These are phyloP conservation scores for Castanea mollissima DNA, from an alignment of 306 rosid species.

Conservation along the genomic window DNA sequence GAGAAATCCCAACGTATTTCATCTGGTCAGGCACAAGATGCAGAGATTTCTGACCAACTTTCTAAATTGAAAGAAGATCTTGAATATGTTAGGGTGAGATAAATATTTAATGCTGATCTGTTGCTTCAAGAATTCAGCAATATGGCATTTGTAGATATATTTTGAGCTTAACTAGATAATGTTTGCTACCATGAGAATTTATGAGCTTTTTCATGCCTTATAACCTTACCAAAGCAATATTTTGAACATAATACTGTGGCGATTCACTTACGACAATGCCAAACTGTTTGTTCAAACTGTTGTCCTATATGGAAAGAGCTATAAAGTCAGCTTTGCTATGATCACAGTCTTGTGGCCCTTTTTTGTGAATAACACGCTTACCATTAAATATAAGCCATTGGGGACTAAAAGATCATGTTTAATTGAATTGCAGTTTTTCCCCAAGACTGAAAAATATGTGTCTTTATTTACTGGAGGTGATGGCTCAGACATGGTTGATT, in stretches of 20 bases:
- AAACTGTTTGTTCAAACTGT: not conserved
- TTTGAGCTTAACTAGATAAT: not conserved
- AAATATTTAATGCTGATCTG: not conserved
- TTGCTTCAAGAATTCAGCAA: not conserved
- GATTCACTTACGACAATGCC: not conserved
- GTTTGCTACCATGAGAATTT: not conserved
- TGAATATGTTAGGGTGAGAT: conserved; percentile 81
- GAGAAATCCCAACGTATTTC: conserved; percentile 83
- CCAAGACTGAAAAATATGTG: conserved; percentile 91
- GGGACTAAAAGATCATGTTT: conserved; percentile 26
- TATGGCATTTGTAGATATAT: not conserved
- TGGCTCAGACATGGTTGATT: conserved; percentile 57
- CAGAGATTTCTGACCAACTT: conserved; percentile 60
- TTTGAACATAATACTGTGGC: not conserved
- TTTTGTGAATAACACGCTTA: not conserved
- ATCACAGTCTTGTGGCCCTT: not conserved
- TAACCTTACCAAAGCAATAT: not conserved
- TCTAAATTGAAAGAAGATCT: conserved; percentile 85
- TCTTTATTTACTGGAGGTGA: conserved; percentile 79
- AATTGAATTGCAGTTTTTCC: conserved; percentile 74
- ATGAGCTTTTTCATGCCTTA: not conserved
- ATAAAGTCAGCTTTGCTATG: not conserved
- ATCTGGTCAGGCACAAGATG: conserved; percentile 58
- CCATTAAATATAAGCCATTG: not conserved
- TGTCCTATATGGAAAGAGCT: not conserved